A percentile compares a stretch with the other conserved stretches of the same genome.
phyloP scores from a whole-genome alignment of 2,329 filamentous ascomycete species.

The Aspergillus sp. region DNA sequence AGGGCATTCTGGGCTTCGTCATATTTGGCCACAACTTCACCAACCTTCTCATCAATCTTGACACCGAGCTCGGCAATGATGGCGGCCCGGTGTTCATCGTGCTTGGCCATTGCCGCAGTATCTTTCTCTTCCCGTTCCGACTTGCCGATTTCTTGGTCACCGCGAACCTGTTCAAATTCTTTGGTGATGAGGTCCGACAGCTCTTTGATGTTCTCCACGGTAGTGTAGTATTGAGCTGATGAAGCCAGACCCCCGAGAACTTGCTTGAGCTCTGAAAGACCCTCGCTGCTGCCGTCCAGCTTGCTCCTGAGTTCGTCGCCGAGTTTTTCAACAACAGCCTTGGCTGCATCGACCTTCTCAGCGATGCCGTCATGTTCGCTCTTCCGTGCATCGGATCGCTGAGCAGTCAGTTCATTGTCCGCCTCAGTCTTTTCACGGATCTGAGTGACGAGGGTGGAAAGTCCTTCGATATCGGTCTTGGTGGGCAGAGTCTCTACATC shows the following conservation, averaged over 20 bases:
- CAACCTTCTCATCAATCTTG: constrained; percentile 69
- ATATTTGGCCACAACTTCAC: constrained; percentile 76
- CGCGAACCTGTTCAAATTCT: constrained; percentile 82
- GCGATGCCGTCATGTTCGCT: constrained; percentile 72
- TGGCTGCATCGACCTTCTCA: constrained; percentile 72
- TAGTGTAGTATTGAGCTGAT: constrained; percentile 39
- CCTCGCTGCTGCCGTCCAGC: constrained; percentile 66
- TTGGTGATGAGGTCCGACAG: constrained; percentile 68
- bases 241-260: constrained; percentile 65
- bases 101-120: constrained; percentile 50
- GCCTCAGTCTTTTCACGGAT: constrained; percentile 57
- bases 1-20: constrained; percentile 72
- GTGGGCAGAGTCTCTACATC: constrained; percentile 65
- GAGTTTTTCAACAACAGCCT: constrained; percentile 68
- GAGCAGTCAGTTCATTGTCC: constrained; percentile 66
- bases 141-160: constrained; percentile 71
- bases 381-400: constrained; percentile 76
- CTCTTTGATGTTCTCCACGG: constrained; percentile 59
- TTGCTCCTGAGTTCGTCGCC: constrained; percentile 69
- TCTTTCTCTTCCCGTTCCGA: constrained; percentile 64
- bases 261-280: constrained; percentile 52
- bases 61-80: constrained; percentile 48
- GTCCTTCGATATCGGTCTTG: constrained; percentile 65
- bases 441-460: constrained; percentile 66
- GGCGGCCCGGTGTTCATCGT: constrained; percentile 52